Evolutionary conservation across 1,284 basidiomycete genomes (phyloP), one percentile per base, ranked within the genome.

Genomic region (Austroboletus niveus): DNA sequence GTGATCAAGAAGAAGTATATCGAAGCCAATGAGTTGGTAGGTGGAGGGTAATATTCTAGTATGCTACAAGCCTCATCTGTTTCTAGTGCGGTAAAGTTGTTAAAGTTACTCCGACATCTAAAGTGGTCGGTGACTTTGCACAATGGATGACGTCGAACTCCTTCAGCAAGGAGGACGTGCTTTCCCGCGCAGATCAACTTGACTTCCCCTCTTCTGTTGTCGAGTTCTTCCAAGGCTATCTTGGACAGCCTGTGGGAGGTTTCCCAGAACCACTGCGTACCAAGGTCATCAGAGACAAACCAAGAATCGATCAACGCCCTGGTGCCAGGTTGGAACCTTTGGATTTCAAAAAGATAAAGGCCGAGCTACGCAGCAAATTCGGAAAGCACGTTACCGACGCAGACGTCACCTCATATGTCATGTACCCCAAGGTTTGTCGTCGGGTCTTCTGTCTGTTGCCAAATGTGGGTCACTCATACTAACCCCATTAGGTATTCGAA

Each of bases 1-100:
- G 95, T 94, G 69, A 94, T 99, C 78, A 99, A 99, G 80, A 87
- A 88, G 78, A 97, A 97, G 72, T 99, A 99, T 73, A 94, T 98
- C 62, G 91, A 97, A 72, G 94, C 94, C 49, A 98, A 98, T 69
- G 82, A 92, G 54, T 84, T 98, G 53, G 90, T 91, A 63, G 62
- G 84, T 75, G 48, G 29, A 49, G 54, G 51, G 39, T 43, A 35
- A 30, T 47, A 2, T 42, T 41, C 39, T 24, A 24, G 22, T 56
- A 50, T 51, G 55, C 57, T 59, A 44, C 40, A 48, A 34, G 39
- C 27, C 46, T 59, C 32, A 68, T 45, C 47, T 30, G 29, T 56
- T 53, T 30, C 53, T 52, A 94, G 82, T 98, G 97, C 70, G 97
- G 97, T 47, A 95, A 98, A 68, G 90, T 99, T 69, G 89, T 99